A percentile compares a stretch with the other conserved stretches of the same genome.
Evolutionary conservation across 176 grass and related monocot genomes (phyloP).

Genomic region (Carex cristatella): DNA sequence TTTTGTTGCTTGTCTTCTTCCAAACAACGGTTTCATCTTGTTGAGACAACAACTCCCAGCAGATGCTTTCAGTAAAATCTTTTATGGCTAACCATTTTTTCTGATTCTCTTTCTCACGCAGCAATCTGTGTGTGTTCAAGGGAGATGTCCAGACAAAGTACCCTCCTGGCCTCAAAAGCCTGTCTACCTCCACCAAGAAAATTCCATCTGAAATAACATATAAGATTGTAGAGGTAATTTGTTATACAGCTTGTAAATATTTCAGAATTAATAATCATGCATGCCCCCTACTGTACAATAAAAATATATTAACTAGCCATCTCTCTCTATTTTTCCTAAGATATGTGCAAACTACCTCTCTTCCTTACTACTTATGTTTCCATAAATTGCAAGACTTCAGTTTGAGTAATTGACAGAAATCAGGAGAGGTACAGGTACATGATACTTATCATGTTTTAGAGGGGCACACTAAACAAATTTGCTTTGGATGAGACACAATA

Average conservation of each 20-base stretch:
- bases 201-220: constrained; percentile 52
- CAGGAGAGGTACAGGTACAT: not conserved
- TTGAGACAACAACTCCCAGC: constrained; percentile 95
- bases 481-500: not conserved
- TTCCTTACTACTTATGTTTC: not conserved
- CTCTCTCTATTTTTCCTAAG: not conserved
- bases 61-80: constrained; percentile 60
- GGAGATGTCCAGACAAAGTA: constrained; percentile 96
- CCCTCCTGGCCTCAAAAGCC: constrained; percentile 88
- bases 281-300: not conserved
- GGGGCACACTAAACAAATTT: not conserved
- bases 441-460: not conserved
- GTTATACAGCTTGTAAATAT: not conserved
- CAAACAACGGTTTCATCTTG: constrained; percentile 99
- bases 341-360: not conserved
- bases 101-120: constrained; percentile 89
- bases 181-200: constrained; percentile 96
- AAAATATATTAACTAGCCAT: not conserved
- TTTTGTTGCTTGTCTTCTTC: constrained; percentile 79
- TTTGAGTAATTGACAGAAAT: not conserved
- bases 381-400: not conserved
- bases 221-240: not conserved
- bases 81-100: constrained; percentile 79
- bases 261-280: not conserved
- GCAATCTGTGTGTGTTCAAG: constrained; percentile 80